These are phyloP conservation scores for Staphylotrichum tortipilum DNA, from an alignment of 495 filamentous ascomycete species.

Conservation along the genomic window DNA sequence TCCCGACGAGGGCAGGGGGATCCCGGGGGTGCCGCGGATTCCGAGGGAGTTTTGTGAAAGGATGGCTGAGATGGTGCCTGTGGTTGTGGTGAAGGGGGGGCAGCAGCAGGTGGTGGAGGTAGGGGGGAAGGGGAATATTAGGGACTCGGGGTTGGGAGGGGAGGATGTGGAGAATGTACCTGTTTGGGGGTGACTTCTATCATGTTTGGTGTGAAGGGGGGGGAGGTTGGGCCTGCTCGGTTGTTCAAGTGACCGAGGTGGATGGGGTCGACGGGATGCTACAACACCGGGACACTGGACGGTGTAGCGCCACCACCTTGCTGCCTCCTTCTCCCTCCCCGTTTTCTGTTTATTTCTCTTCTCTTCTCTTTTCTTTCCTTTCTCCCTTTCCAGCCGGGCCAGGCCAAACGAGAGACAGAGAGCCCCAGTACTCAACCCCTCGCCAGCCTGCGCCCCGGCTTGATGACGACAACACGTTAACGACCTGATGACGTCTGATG, in stretches of 20 bases:
- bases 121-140: background rate
- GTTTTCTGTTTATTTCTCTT: background rate
- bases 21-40: constrained; percentile 28
- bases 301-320: background rate
- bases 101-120: background rate
- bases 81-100: background rate
- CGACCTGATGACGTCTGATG: background rate
- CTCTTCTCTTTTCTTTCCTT: background rate
- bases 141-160: constrained; percentile 8
- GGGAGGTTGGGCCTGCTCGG: background rate
- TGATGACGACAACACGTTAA: background rate
- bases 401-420: background rate
- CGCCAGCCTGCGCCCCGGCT: background rate
- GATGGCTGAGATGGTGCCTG: background rate
- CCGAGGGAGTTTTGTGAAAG: constrained; percentile 8
- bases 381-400: background rate
- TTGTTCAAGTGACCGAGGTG: too few relatives aligned
- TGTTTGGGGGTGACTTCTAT: constrained; percentile 3
- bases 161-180: constrained; percentile 10
- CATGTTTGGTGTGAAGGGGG: too few relatives aligned
- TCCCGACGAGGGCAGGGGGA: constrained; percentile 31
- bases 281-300: background rate
- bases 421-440: background rate
- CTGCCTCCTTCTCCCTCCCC: background rate
- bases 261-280: too few relatives aligned